A percentile compares a stretch with the other conserved stretches of the same genome.
Conservation (phyloP, 805 yeast species). For the Candida railenensis region DNA sequence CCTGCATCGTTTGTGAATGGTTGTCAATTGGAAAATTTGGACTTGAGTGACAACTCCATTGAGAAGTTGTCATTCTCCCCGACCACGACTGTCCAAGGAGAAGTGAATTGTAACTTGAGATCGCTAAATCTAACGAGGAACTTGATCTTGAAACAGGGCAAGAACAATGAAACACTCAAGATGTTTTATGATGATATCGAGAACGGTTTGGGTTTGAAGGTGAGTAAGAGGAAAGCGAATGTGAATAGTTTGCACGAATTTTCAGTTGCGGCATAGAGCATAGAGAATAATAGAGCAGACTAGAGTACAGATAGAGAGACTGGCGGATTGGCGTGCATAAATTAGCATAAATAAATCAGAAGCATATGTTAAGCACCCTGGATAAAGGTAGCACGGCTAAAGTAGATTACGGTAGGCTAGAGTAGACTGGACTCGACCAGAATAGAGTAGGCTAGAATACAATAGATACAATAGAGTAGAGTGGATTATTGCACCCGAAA, state of each 20-base stretch:
- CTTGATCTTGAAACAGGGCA: slow-evolving; percentile 11
- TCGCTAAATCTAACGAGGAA: slow-evolving; percentile 20
- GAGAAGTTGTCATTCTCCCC: slow-evolving; percentile 11
- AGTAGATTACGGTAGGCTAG: too few relatives aligned
- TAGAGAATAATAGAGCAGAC: not conserved
- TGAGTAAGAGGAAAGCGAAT: slow-evolving; percentile 20
- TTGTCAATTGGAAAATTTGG: slow-evolving; percentile 7
- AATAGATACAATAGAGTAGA: too few relatives aligned
- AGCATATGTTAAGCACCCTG: too few relatives aligned
- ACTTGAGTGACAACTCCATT: slow-evolving; percentile 18
- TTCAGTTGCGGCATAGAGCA: not conserved
- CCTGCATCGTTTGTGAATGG: slow-evolving; percentile 1
- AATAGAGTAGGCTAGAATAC: too few relatives aligned
- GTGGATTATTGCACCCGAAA: too few relatives aligned
- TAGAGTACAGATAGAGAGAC: too few relatives aligned
- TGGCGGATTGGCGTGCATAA: too few relatives aligned
- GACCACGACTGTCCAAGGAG: not conserved
- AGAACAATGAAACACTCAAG: slow-evolving; percentile 13
- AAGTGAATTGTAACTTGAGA: slow-evolving; percentile 10
- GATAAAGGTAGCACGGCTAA: too few relatives aligned
- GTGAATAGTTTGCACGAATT: slow-evolving; percentile 26
- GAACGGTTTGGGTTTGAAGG: slow-evolving; percentile 17
- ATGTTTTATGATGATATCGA: slow-evolving; percentile 25
- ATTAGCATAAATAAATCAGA: too few relatives aligned
- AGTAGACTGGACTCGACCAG: too few relatives aligned